Evolutionary conservation across 192 early-diverging fungal genomes (phyloP).

Genomic region (Gryganskiella cystojenkinii): DNA sequence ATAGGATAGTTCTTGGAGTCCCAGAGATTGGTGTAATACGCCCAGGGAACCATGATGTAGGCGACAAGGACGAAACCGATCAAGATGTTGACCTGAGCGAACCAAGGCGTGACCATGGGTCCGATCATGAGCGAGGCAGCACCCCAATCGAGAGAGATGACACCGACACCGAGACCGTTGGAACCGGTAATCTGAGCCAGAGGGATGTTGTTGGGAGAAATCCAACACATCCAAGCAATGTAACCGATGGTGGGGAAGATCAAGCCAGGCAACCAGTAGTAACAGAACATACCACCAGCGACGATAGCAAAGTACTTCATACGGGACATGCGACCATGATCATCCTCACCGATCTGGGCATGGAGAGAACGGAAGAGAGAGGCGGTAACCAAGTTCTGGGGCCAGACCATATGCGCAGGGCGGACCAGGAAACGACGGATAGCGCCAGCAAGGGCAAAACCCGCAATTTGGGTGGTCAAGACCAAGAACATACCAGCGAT

Average conservation of each 20-base stretch:
- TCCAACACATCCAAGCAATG: conserved; percentile 62
- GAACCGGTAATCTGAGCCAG: conserved; percentile 51
- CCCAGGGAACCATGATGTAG: conserved; percentile 60
- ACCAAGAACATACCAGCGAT: conserved; percentile 57
- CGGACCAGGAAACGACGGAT: conserved; percentile 80
- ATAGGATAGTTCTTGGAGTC: conserved; percentile 51
- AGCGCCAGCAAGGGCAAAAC: conserved; percentile 73
- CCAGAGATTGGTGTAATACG: conserved; percentile 60
- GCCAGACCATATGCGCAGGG: conserved; percentile 88
- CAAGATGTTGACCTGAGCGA: conserved; percentile 57
- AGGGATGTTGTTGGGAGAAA: conserved; percentile 49
- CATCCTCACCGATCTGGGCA: conserved; percentile 15
- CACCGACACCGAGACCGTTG: conserved; percentile 59
- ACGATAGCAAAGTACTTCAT: conserved; percentile 66
- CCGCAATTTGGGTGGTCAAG: conserved; percentile 63
- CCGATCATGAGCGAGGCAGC: conserved; percentile 32
- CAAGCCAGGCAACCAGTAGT: conserved; percentile 64
- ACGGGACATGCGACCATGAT: conserved; percentile 44
- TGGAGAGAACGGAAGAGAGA: conserved; percentile 82
- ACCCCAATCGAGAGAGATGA: conserved; percentile 68
- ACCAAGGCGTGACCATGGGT: conserved; percentile 46
- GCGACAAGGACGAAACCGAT: conserved; percentile 57
- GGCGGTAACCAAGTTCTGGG: conserved; percentile 73
- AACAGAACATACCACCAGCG: conserved; percentile 57
- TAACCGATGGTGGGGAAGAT: conserved; percentile 55